Evolutionary conservation across 257 asterid genomes (phyloP), one percentile per base, ranked within the genome.

Genomic region (Primulina tabacum): DNA sequence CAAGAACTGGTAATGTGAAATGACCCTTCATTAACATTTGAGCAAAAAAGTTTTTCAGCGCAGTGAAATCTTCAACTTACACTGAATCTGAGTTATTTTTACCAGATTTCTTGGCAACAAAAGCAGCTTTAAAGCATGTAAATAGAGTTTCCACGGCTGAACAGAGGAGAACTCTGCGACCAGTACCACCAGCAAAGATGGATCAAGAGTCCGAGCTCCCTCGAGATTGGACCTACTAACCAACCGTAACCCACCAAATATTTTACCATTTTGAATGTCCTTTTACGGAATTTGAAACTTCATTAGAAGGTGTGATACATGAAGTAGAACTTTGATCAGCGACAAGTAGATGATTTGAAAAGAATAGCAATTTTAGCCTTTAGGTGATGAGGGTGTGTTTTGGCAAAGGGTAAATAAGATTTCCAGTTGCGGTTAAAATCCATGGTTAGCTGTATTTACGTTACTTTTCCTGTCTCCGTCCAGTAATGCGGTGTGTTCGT

Each of bases 181-280:
- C 85, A 26, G 85, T 20, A 40, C 65, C 75, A 28, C 75, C 50
- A 18, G 67, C 78, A 0, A 61, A 50, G 11, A 71, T 77, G 81
- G 65, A 73, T 66, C 85, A 82, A 28, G 95, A 85, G 60, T 71
- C 81, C 18, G 70, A 84, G 67, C 94, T 88, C 21, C 94, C 97
- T 2, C 90, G 76, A 38, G 97, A 90, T 62, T 90, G 96, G 97
- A 88, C 96, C 29, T 90, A 90, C 71, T 90, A 74, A 77, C 2
- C 4, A 74, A 77, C 2, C 4, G 3, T 2, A 32, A 14, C 21
- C 18, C 16, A 24, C n/a, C 57, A 50, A 10, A 37, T 43, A 16
- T 64, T 56, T 52, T n/a, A 12, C 24, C 8, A 20, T 29, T 21
- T 43, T 14, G 55, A 43, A 14, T 43, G 2, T 43, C 4, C 7